A percentile compares a stretch with the other conserved stretches of the same genome.
These are phyloP conservation scores for Leccinum obscurum DNA, from an alignment of 768 basidiomycete species.

Conservation along the genomic window DNA sequence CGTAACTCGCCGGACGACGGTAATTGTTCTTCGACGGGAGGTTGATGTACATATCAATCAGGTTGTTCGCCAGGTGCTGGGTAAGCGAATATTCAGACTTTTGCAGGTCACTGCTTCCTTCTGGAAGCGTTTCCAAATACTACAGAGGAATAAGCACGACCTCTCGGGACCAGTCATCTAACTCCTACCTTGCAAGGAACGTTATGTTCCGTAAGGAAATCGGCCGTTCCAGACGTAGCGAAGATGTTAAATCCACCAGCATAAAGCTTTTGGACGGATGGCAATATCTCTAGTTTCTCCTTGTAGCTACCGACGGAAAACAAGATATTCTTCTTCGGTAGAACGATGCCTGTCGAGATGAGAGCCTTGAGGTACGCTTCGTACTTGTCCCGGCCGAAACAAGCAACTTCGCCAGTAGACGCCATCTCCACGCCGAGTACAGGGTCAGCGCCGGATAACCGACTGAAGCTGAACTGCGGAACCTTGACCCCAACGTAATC, in stretches of 20 bases:
- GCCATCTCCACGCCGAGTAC: conserved; percentile 99
- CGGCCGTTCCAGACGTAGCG: conserved; percentile 94
- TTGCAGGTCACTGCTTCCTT: conserved; percentile 70
- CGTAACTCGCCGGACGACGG: conserved; percentile 94
- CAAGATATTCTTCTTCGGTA: conserved; percentile 96
- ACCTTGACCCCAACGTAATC: conserved; percentile 96
- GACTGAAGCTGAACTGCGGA: conserved; percentile 98
- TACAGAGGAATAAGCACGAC: conserved; percentile 30
- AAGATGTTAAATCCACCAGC: conserved; percentile 94
- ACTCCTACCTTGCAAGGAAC: conserved; percentile 85
- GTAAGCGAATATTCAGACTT: conserved; percentile 98
- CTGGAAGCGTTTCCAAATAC: conserved; percentile 89
- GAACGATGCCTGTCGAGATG: conserved; percentile 92
- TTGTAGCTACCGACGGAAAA: conserved; percentile 96
- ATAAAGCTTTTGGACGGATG: conserved; percentile 93
- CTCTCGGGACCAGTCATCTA: background rate
- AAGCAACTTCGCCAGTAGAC: conserved; percentile 98
- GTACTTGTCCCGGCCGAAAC: conserved; percentile 96
- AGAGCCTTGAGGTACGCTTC: conserved; percentile 98
- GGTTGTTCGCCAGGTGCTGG: conserved; percentile 93
- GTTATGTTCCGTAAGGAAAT: conserved; percentile 96
- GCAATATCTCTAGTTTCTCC: conserved; percentile 95
- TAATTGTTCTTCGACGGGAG: conserved; percentile 97
- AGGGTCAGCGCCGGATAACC: conserved; percentile 95
- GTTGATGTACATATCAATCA: conserved; percentile 99